phyloP scores from a whole-genome alignment of 495 filamentous ascomycete species.

The Xylaria longipes region DNA sequence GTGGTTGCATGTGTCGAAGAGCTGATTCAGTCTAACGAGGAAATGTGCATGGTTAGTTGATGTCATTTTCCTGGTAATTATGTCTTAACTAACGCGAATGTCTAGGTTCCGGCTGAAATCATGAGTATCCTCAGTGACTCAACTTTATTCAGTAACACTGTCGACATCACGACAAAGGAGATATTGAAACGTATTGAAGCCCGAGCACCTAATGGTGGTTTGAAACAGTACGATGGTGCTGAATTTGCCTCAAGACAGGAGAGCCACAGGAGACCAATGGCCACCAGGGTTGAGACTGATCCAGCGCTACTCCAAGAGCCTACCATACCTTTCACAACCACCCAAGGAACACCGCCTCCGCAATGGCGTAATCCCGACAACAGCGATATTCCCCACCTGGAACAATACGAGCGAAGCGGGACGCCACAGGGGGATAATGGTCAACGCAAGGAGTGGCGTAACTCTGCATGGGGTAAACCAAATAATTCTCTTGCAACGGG shows the following conservation, averaged over 20 bases:
- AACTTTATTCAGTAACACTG: conserved; percentile 76
- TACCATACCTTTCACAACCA: conserved; percentile 45
- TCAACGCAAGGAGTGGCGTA: conserved; percentile 57
- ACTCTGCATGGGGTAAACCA: conserved; percentile 57
- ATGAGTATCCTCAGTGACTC: conserved; percentile 84
- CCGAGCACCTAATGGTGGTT: conserved; percentile 64
- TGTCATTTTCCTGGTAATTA: conserved; percentile 14
- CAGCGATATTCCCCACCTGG: conserved; percentile 43
- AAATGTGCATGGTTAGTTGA: conserved; percentile 89
- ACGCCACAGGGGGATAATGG: conserved; percentile 44
- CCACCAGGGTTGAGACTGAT: conserved; percentile 75
- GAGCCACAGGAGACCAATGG: conserved; percentile 50
- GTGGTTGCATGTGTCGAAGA: conserved; percentile 91
- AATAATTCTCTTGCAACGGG: conserved; percentile 44
- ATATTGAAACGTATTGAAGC: conserved; percentile 90
- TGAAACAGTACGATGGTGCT: conserved; percentile 63
- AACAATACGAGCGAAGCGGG: conserved; percentile 44
- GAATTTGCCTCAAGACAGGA: conserved; percentile 60
- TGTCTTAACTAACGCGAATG: conserved; percentile 32
- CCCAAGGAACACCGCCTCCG: conserved; percentile 51
- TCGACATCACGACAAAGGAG: conserved; percentile 94
- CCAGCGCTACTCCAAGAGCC: conserved; percentile 74
- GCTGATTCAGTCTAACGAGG: conserved; percentile 89
- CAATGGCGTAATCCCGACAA: conserved; percentile 49
- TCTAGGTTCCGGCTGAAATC: conserved; percentile 89